phyloP scores from a whole-genome alignment of 2,329 filamentous ascomycete genomes.

The Pseudocercospora cruenta region DNA sequence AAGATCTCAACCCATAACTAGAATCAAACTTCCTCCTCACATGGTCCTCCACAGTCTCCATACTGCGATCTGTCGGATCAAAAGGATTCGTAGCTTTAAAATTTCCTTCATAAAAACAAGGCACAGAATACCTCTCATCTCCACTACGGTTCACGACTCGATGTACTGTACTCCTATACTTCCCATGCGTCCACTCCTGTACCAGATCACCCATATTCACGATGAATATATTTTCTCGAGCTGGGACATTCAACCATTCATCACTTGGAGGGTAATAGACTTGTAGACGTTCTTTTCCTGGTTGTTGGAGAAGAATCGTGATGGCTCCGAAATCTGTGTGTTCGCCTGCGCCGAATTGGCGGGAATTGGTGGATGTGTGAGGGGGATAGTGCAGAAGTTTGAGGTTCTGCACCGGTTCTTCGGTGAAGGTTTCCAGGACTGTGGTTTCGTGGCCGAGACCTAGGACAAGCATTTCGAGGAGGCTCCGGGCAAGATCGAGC shows the following conservation, averaged over 20 bases:
- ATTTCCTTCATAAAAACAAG: constrained; percentile 50
- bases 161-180: constrained; percentile 50
- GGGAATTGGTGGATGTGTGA: constrained; percentile 22
- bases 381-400: constrained; percentile 33
- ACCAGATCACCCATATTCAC: constrained; percentile 57
- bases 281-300: constrained; percentile 49
- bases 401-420: constrained; percentile 34
- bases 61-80: constrained; percentile 15
- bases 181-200: constrained; percentile 50
- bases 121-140: constrained; percentile 48
- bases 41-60: constrained; percentile 30
- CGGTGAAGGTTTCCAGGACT: constrained; percentile 32
- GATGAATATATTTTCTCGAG: constrained; percentile 49
- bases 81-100: constrained; percentile 28
- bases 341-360: constrained; percentile 30
- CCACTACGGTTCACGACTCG: constrained; percentile 49
- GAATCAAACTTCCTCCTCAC: constrained; percentile 28
- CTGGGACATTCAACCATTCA: constrained; percentile 49
- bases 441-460: constrained; percentile 28
- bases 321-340: constrained; percentile 40
- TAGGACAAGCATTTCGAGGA: constrained; percentile 28
- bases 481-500: constrained; percentile 25
- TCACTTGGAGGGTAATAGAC: constrained; percentile 43
- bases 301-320: constrained; percentile 51
- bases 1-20: constrained; percentile 22